Conservation (phyloP, 208 protist genomes). For the Strigomonas culicis region DNA sequence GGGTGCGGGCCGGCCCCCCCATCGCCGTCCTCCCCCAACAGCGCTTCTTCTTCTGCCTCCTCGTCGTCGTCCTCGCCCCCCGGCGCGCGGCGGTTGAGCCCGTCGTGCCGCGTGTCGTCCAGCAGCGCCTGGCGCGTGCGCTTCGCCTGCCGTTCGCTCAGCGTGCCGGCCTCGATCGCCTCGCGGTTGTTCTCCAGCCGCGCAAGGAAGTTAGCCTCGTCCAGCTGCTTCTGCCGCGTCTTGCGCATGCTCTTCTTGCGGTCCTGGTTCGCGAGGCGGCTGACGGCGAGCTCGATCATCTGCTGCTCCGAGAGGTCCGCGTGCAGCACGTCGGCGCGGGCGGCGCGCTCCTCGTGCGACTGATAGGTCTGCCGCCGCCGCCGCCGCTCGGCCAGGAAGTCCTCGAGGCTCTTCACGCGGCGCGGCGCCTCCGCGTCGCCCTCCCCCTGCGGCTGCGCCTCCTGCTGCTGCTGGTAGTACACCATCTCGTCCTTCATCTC, state of each 20-base stretch:
- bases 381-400: slow-evolving; percentile 68
- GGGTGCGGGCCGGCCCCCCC: slow-evolving; percentile 12
- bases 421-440: slow-evolving; percentile 64
- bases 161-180: slow-evolving; percentile 95
- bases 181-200: slow-evolving; percentile 97
- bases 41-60: slow-evolving; percentile 20
- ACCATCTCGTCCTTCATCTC: slow-evolving; percentile 92
- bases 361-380: slow-evolving; percentile 48
- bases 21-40: slow-evolving; percentile 5
- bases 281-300: slow-evolving; percentile 98
- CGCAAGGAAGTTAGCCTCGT: slow-evolving; percentile 97
- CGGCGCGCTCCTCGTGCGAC: slow-evolving; percentile 96
- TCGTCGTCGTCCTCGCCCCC: slow-evolving; percentile 21
- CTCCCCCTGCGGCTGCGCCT: background rate
- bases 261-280: slow-evolving; percentile 99
- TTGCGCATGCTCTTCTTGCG: slow-evolving; percentile 99
- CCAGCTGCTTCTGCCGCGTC: slow-evolving; percentile 97
- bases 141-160: slow-evolving; percentile 58
- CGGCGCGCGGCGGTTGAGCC: slow-evolving; percentile 18
- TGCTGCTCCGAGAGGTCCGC: slow-evolving; percentile 98
- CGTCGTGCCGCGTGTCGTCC: slow-evolving; percentile 44
- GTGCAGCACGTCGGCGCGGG: slow-evolving; percentile 96
- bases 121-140: slow-evolving; percentile 69
- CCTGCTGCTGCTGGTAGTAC: slow-evolving; percentile 44
- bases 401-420: slow-evolving; percentile 54